Evolutionary conservation across 116 monocot species (phyloP).

Genomic region (Phalaenopsis hybrid): DNA sequence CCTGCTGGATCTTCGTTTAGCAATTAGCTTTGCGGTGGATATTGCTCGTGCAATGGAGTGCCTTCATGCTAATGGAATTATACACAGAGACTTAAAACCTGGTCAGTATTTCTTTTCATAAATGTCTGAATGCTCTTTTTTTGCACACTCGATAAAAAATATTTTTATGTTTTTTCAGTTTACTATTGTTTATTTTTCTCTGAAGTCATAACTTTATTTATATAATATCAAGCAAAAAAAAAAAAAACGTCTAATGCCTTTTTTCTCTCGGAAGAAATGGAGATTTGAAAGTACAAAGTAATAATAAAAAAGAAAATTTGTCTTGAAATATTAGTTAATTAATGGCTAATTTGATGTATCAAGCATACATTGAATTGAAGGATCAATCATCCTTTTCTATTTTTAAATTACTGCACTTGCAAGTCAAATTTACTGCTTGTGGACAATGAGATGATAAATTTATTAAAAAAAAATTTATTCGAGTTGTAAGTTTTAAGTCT

Average conservation of each 20-base stretch:
- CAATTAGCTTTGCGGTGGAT: slow-evolving; percentile 69
- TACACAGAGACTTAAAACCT: slow-evolving; percentile 95
- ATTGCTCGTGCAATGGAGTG: slow-evolving; percentile 95
- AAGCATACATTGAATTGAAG: not conserved
- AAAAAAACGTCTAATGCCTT: not conserved
- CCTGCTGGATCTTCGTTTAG: slow-evolving; percentile 46
- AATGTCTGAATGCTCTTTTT: not conserved
- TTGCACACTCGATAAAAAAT: too few relatives aligned
- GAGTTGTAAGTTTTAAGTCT: not conserved
- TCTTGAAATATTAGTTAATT: not conserved
- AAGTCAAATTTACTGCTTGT: not conserved
- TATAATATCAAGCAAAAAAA: not conserved
- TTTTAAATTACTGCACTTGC: not conserved
- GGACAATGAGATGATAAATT: not conserved
- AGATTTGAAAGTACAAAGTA: not conserved
- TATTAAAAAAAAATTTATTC: not conserved
- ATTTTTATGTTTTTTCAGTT: not conserved
- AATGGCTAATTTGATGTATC: not conserved
- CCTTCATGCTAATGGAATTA: slow-evolving; percentile 95
- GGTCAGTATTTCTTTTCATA: slow-evolving; percentile 55
- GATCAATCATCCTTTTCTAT: not conserved
- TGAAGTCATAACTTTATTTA: not conserved
- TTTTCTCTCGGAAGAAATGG: not conserved
- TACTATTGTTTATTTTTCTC: not conserved
- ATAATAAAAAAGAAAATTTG: not conserved